Percentiles rank a stretch among this genome's conserved stretches.
Conservation (phyloP, 352 stramenopile genomes). For the Globisporangium sylvaticum region DNA sequence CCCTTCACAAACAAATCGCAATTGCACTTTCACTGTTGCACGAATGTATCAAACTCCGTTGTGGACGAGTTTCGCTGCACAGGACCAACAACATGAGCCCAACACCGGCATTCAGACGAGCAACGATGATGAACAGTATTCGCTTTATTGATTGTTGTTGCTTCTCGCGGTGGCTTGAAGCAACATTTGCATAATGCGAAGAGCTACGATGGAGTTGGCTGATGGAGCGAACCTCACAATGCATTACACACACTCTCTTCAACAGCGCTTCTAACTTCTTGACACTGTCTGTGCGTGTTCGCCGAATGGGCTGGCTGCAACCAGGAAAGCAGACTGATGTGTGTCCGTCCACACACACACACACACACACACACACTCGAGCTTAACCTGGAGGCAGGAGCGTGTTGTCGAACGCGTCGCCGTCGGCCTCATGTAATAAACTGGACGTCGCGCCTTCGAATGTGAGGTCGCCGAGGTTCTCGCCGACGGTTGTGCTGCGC, state of each 20-base stretch:
- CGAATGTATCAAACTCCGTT: background rate
- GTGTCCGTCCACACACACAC: background rate
- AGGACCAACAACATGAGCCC: background rate
- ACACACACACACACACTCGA: background rate
- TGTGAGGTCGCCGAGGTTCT: conserved; percentile 60
- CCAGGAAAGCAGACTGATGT: background rate
- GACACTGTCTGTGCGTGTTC: background rate
- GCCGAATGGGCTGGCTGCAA: background rate
- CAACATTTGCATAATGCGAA: background rate
- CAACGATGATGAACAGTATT: background rate
- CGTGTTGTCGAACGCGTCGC: conserved; percentile 62
- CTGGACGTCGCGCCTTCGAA: conserved; percentile 75
- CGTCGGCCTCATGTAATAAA: conserved; percentile 62
- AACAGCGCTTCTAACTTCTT: background rate
- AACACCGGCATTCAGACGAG: background rate
- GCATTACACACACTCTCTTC: background rate
- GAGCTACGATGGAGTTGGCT: background rate
- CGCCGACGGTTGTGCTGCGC: conserved; percentile 56
- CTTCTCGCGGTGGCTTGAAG: background rate
- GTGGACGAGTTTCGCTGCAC: background rate
- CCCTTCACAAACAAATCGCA: background rate
- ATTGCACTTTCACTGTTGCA: too few species aligned
- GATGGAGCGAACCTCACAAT: background rate
- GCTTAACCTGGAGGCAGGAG: conserved; percentile 63
- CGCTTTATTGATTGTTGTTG: background rate